Conservation (phyloP, 257 asterid species). For the Capsicum pubescens region DNA sequence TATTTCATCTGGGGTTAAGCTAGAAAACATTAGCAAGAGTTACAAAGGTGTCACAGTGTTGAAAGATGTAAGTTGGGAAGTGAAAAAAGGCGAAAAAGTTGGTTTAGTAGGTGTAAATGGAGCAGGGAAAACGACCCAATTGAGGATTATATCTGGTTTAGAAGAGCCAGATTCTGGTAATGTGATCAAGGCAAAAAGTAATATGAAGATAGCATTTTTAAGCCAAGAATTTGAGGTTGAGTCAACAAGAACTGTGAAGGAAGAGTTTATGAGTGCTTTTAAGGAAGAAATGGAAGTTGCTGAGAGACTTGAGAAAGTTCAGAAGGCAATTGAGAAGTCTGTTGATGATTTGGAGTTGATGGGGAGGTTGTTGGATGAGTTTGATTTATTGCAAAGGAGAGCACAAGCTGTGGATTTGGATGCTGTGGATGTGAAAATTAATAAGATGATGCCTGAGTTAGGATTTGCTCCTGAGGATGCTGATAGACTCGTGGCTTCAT, state of each 20-base stretch:
- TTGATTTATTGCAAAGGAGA: conserved; percentile 92
- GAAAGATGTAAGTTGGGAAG: conserved; percentile 93
- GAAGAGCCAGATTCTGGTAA: conserved; percentile 94
- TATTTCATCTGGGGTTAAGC: conserved; percentile 83
- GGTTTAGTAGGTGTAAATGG: conserved; percentile 98
- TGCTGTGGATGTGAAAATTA: conserved; percentile 85
- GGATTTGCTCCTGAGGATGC: conserved; percentile 88
- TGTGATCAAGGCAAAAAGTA: conserved; percentile 79
- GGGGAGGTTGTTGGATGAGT: conserved; percentile 99
- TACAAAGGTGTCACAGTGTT: conserved; percentile 85
- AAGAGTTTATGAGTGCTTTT: conserved; percentile 90
- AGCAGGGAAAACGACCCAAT: conserved; percentile 95
- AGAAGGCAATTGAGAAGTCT: conserved; percentile 87
- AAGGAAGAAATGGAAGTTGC: conserved; percentile 97
- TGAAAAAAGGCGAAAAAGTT: conserved; percentile 88
- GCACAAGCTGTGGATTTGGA: conserved; percentile 98
- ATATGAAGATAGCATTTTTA: conserved; percentile 83
- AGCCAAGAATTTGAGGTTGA: conserved; percentile 93
- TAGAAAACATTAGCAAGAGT: conserved; percentile 81
- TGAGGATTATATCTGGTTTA: conserved; percentile 86
- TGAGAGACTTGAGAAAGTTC: conserved; percentile 85
- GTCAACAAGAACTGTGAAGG: conserved; percentile 80
- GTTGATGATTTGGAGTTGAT: conserved; percentile 93
- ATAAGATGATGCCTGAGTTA: conserved; percentile 90
- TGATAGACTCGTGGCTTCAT: conserved; percentile 95